Evolutionary conservation across 306 rosid species (phyloP), one percentile per base, ranked within the genome.

Genomic region (Vicia villosa): DNA sequence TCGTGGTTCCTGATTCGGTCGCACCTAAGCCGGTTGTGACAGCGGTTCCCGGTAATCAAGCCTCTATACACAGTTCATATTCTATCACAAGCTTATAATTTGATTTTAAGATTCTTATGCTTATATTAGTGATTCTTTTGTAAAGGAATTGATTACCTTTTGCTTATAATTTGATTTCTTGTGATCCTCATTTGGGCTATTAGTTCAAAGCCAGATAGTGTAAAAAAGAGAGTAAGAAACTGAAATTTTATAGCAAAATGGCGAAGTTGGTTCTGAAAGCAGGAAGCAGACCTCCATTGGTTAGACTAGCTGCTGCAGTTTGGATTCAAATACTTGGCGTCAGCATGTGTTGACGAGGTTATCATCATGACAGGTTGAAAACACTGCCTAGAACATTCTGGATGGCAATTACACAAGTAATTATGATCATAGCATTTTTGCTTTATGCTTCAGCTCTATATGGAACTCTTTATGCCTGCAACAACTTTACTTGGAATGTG

Each of bases 201-300:
- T 56, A 26, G 40, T 10, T 20, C 38, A 26, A 56, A 56, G 12
- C 41, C 42, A 28, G 19, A 14, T 55, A 55, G 34, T 5, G 2
- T 58, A 8, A 4, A 61, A 60, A 0, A 32, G 24, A 34, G 12
- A 9, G 19, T 45, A 50, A 19, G 3, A 19, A 8, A 5, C 17
- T 10, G 5, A 63, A 21, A 19, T 63, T 64, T 24, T 36, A 11
- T 34, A 19, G 15, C 22, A 41, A 41, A 22, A 86, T 89, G 96
- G 47, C 84, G 0, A 80, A 56, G 10, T 62, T 38, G 32, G 83
- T 74, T 72, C 73, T 86, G 32, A 92, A 92, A 84, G 89, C 78
- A 7, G 98, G 98, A 24, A 92, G 88, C 71, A 74, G 98, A 19
- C 95, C 98, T 1, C 98, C 96, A 46, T 92, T 95, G 98, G 96